phyloP scores from a whole-genome alignment of 768 basidiomycete species.

The Collybiopsis luxurians region DNA sequence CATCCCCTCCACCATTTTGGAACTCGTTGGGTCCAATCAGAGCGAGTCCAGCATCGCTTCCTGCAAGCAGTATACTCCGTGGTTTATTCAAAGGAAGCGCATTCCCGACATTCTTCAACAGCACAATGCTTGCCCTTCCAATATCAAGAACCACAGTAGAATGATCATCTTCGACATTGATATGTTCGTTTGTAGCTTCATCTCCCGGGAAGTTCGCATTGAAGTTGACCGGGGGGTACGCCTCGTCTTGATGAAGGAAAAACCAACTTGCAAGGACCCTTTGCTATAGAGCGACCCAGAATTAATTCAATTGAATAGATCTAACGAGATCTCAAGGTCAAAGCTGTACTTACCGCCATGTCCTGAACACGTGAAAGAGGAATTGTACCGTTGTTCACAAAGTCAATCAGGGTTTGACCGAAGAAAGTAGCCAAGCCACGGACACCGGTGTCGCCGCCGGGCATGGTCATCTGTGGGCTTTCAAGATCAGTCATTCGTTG shows the following conservation, averaged over 20 bases:
- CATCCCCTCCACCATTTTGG: conserved; percentile 52
- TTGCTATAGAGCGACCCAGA: conserved; percentile 38
- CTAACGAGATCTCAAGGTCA: not conserved
- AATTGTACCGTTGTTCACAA: conserved; percentile 72
- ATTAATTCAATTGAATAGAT: not conserved
- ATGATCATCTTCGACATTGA: conserved; percentile 73
- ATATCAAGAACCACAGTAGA: conserved; percentile 65
- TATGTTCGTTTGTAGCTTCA: conserved; percentile 52
- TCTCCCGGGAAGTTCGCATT: conserved; percentile 56
- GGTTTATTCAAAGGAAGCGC: conserved; percentile 61
- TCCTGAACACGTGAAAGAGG: conserved; percentile 65
- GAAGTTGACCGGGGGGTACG: conserved; percentile 52
- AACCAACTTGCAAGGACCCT: conserved; percentile 70
- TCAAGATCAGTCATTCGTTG: not conserved
- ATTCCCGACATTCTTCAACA: conserved; percentile 67
- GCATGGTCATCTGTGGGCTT: conserved; percentile 65
- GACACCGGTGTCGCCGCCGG: conserved; percentile 50
- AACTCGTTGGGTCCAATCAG: conserved; percentile 70
- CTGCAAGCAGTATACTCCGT: conserved; percentile 59
- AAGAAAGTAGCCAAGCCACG: conserved; percentile 49
- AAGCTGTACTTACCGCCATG: conserved; percentile 49
- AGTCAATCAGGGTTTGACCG: conserved; percentile 61
- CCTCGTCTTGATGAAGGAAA: conserved; percentile 63
- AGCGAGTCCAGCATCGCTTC: conserved; percentile 67
- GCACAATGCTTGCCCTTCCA: conserved; percentile 68